Evolutionary conservation across 768 basidiomycete species (phyloP), one percentile per base, ranked within the genome.

Genomic region (Rhizopogon rudus): DNA sequence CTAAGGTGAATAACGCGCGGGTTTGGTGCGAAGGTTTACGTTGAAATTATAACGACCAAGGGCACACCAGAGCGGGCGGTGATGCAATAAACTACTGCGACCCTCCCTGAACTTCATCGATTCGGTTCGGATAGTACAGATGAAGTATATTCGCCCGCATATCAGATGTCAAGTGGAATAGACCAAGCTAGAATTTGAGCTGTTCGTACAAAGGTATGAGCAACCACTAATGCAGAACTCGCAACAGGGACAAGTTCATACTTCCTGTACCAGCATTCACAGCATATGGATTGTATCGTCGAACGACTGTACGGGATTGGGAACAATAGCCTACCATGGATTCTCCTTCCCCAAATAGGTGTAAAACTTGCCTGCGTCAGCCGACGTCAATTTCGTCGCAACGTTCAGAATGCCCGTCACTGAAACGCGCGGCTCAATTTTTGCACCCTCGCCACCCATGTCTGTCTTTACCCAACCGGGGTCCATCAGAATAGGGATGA

Each of bases 381-480:
- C 53, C 5, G 33, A 40, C 41, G 35, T 46, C 13, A 39, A 40
- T 9, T 33, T 51, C 29, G 42, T 56, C 16, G 53, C 44, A 10
- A 54, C 43, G 17, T 49, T 37, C 40, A 73, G 17, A 40, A 70
- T 58, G 22, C 57, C 56, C 9, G 59, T 53, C 1, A 71, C 70
- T 52, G 67, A 69, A 52, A 67, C 67, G 17, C 64, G 57, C 13
- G 65, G 65, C 56, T 71, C 67, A 14, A 71, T 53, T 35, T 59
- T 43, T 7, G 71, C 74, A 41, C 59, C 54, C 22, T 60, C 49
- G 5, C 72, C 73, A 12, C 74, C 74, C 71, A 75, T 70, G 13
- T 69, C 74, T 62, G 62, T 62, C 76, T 96, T 97, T 60, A 97
- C 94, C 64, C 94, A 95, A 5, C 92, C 93, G 6, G 93, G 93